Evolutionary conservation across 768 basidiomycete genomes (phyloP).

Genomic region (Termitomyces sp.): DNA sequence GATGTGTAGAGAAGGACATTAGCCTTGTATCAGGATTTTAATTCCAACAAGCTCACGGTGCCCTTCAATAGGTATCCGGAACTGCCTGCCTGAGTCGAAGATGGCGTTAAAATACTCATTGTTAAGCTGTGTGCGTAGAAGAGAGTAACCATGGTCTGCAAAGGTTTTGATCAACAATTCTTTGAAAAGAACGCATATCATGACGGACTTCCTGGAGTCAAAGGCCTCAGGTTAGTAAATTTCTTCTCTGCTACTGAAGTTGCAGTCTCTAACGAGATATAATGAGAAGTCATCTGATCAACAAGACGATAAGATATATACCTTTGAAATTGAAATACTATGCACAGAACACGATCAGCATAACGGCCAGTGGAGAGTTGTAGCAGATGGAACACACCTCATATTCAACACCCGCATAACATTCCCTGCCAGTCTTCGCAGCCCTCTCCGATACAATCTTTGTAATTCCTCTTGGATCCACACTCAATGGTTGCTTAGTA

Average conservation of each 20-base stretch:
- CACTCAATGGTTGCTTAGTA: constrained; percentile 67
- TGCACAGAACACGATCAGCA: background rate
- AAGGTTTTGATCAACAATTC: background rate
- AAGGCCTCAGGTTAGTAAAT: constrained; percentile 64
- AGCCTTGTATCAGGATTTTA: background rate
- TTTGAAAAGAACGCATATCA: too few species aligned
- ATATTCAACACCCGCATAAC: constrained; percentile 88
- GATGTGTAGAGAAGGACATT: background rate
- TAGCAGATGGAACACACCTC: constrained; percentile 48
- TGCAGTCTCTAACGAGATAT: constrained; percentile 62
- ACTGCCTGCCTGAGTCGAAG: constrained; percentile 67
- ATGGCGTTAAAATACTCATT: constrained; percentile 85
- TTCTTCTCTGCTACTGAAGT: constrained; percentile 70
- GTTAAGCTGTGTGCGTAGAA: constrained; percentile 87
- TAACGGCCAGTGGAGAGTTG: background rate
- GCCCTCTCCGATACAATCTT: constrained; percentile 50
- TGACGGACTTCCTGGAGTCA: constrained; percentile 88
- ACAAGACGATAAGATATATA: constrained; percentile 15
- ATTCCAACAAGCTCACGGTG: constrained; percentile 52
- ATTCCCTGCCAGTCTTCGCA: constrained; percentile 43
- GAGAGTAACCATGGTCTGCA: constrained; percentile 94
- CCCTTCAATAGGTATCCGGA: constrained; percentile 79
- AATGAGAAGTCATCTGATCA: background rate
- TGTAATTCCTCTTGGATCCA: constrained; percentile 84
- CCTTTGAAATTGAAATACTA: constrained; percentile 95